Base-by-base conservation (phyloP, 2,329 filamentous ascomycete genomes). In the Pseudogymnoascus sp. region DNA sequence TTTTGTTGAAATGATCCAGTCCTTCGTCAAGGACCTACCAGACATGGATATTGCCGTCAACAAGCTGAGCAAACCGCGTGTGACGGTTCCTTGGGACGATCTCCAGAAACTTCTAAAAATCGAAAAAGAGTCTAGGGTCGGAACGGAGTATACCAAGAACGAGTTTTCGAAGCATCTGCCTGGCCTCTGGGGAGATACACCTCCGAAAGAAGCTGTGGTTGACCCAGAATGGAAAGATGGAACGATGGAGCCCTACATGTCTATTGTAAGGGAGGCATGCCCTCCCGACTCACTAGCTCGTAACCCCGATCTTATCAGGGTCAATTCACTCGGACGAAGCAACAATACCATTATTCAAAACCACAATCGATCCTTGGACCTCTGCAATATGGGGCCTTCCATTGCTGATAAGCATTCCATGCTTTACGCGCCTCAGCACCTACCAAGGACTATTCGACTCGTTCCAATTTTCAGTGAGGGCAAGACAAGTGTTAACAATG, bases 41-140 rank as follows among this genome's bases (percentile, higher is more conserved):
- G 85, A 88, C 66, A 82, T 88, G 71, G 85, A 88, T 70, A 86
- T 88, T 76, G 82, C 85, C 10, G 83, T 88, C 75, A 88, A 88
- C 70, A 78, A 80, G 62, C 79, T 86, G 74, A 85, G 88, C 71
- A 84, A 88, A 71, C 80, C 85, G 28, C 78, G 86, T 21, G 72
- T 89, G n/a, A 74, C 87, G 31, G 83, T 86, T 2, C 79, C 83
- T 9, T 84, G 80, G 74, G 79, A 87, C 62, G 76, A 81, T 13
- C 79, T 88, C 63, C 76, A 81, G 23, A 74, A 75, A 23, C 75
- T 83, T 60, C 76, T 87, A 9, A 74, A 73, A 7, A 75, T 77
- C 57, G 85, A 85, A 69, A 73, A 74, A 63, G 71, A 73, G 26
- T 19, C 47, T 17, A 53, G 47, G 47, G 23, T 11, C n/a, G 28